Conservation (phyloP, 306 rosid species). For the Casuarina cunninghamiana region DNA sequence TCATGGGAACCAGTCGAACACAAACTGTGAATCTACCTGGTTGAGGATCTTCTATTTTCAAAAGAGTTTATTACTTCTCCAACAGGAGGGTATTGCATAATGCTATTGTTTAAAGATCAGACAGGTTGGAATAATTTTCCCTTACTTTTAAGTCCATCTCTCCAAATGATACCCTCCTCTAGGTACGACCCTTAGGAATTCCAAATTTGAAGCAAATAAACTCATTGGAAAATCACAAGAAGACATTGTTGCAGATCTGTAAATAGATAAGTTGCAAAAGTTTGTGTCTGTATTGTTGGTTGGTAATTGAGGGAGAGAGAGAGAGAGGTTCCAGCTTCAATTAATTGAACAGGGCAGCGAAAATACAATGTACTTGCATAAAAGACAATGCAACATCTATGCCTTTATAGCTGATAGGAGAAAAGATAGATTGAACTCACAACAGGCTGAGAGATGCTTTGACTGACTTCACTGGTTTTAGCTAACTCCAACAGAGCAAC, state of each 20-base stretch:
- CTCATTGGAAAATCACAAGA: neutral
- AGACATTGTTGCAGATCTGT: neutral
- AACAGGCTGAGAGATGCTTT: slow-evolving; percentile 64
- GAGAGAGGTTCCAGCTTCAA: neutral
- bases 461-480: slow-evolving; percentile 56
- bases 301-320: neutral
- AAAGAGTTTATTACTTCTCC: neutral
- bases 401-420: slow-evolving; percentile 6
- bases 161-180: neutral
- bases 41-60: neutral
- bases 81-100: neutral
- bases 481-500: slow-evolving; percentile 79
- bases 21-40: neutral
- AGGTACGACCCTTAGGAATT: neutral
- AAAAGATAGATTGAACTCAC: slow-evolving; percentile 50
- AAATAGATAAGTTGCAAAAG: neutral
- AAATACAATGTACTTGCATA: neutral
- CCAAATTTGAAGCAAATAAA: neutral
- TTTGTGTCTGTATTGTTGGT: neutral
- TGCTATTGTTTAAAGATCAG: neutral
- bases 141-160: neutral
- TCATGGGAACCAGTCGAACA: neutral
- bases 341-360: neutral
- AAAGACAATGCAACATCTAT: neutral
- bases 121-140: neutral